Percentiles rank a stretch among this genome's conserved stretches.
Evolutionary conservation across 257 asterid species (phyloP).

Genomic region (Phtheirospermum japonicum): DNA sequence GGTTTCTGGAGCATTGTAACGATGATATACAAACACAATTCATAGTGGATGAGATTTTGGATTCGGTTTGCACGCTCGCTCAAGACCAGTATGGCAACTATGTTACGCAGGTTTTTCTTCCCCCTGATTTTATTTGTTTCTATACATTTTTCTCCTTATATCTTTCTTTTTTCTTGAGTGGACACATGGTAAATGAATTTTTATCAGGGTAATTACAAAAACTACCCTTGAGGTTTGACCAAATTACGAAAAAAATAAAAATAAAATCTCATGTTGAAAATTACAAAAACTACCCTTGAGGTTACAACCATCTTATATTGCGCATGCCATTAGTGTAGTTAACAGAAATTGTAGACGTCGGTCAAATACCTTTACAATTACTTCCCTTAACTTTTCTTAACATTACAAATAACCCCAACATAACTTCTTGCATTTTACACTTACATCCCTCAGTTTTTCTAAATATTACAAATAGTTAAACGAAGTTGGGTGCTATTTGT

Average conservation of each 20-base stretch:
- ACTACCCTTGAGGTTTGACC: background rate
- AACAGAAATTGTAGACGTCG: background rate
- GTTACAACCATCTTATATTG: background rate
- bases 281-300: background rate
- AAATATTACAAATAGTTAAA: background rate
- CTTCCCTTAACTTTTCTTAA: background rate
- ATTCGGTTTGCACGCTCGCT: slow-evolving; percentile 57
- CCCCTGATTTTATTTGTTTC: background rate
- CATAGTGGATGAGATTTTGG: slow-evolving; percentile 59
- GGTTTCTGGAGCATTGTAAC: slow-evolving; percentile 63
- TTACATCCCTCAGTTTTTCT: background rate
- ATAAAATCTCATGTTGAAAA: background rate
- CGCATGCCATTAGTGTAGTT: background rate
- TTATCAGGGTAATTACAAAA: background rate
- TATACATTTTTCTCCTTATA: background rate
- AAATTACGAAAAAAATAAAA: background rate
- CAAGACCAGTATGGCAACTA: slow-evolving; percentile 79
- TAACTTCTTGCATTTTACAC: background rate
- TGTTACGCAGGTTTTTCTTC: slow-evolving; percentile 46
- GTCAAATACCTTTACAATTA: too few relatives aligned
- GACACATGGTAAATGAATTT: background rate
- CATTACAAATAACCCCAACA: background rate
- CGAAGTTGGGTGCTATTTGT: background rate
- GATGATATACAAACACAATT: slow-evolving; percentile 48
- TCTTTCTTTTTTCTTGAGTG: background rate